A percentile compares a stretch with the other conserved stretches of the same genome.
phyloP scores from a whole-genome alignment of 352 stramenopile genomes.

The Pythium phragmiticola region DNA sequence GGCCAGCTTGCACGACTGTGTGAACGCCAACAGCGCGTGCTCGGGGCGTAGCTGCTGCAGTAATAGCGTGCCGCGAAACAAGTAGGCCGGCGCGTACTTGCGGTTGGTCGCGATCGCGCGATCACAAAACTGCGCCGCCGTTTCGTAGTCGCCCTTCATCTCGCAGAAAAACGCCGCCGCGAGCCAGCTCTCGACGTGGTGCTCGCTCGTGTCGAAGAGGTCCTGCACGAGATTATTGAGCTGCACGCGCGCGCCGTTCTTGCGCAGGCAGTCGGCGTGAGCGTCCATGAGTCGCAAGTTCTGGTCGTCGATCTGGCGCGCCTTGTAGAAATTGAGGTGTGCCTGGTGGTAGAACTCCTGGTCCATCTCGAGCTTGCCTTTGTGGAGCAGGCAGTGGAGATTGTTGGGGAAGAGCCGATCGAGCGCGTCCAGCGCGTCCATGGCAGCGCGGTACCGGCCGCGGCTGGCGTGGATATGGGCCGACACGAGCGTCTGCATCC shows the following conservation, averaged over 20 bases:
- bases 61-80: conserved; percentile 59
- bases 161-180: conserved; percentile 75
- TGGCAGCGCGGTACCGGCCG: conserved; percentile 36
- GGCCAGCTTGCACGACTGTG: conserved; percentile 55
- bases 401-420: conserved; percentile 58
- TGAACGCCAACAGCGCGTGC: conserved; percentile 63
- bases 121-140: conserved; percentile 70
- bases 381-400: conserved; percentile 55
- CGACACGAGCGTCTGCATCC: conserved; percentile 57
- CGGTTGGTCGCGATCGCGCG: conserved; percentile 47
- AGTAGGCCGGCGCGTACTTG: conserved; percentile 48
- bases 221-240: conserved; percentile 71
- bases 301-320: conserved; percentile 61
- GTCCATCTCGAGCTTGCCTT: conserved; percentile 59
- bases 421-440: conserved; percentile 29
- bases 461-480: conserved; percentile 53
- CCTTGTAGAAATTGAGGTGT: conserved; percentile 48
- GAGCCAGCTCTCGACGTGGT: conserved; percentile 62
- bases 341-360: conserved; percentile 60
- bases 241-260: conserved; percentile 41
- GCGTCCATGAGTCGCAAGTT: conserved; percentile 65
- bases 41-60: conserved; percentile 64
- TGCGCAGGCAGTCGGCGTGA: conserved; percentile 62
- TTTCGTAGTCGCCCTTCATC: conserved; percentile 68
- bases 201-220: conserved; percentile 60